Conservation (phyloP, 352 stramenopile species). For the Phytopythium oedochilum region DNA sequence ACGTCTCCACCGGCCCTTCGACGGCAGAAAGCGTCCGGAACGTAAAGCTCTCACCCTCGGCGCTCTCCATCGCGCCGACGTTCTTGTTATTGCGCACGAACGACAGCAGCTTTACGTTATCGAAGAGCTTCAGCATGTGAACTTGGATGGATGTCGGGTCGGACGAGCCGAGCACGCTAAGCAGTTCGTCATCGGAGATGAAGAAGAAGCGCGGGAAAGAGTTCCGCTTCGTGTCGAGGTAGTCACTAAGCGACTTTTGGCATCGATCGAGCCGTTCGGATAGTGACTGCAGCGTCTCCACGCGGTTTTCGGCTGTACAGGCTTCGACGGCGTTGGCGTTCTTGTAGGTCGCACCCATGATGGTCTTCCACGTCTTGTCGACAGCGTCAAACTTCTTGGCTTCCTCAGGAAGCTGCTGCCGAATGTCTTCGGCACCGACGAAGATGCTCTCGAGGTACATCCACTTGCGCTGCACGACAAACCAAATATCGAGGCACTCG, state of each 20-base stretch:
- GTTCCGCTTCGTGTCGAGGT: constrained; percentile 89
- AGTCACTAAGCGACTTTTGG: constrained; percentile 89
- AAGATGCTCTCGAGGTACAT: constrained; percentile 96
- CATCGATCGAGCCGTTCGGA: constrained; percentile 89
- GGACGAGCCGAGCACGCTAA: constrained; percentile 88
- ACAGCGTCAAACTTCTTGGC: constrained; percentile 93
- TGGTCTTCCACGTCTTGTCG: constrained; percentile 91
- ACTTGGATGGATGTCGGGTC: constrained; percentile 92
- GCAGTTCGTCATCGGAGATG: constrained; percentile 92
- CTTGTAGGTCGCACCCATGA: constrained; percentile 91
- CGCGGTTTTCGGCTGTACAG: constrained; percentile 82
- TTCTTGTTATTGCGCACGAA: constrained; percentile 90
- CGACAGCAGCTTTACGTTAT: constrained; percentile 91
- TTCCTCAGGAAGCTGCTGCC: constrained; percentile 90
- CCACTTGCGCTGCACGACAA: constrained; percentile 93
- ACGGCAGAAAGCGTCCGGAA: constrained; percentile 75
- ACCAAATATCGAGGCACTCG: constrained; percentile 92
- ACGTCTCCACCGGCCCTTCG: constrained; percentile 90
- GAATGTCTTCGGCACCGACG: constrained; percentile 91
- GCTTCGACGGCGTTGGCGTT: constrained; percentile 90
- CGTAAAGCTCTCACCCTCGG: constrained; percentile 87
- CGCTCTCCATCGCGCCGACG: constrained; percentile 89
- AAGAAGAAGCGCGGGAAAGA: constrained; percentile 94
- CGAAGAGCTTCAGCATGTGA: constrained; percentile 95
- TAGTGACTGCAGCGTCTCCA: constrained; percentile 86